Evolutionary conservation across 805 yeast genomes (phyloP), one percentile per base, ranked within the genome.

Genomic region (Kluyveromyces nonfermentans): DNA sequence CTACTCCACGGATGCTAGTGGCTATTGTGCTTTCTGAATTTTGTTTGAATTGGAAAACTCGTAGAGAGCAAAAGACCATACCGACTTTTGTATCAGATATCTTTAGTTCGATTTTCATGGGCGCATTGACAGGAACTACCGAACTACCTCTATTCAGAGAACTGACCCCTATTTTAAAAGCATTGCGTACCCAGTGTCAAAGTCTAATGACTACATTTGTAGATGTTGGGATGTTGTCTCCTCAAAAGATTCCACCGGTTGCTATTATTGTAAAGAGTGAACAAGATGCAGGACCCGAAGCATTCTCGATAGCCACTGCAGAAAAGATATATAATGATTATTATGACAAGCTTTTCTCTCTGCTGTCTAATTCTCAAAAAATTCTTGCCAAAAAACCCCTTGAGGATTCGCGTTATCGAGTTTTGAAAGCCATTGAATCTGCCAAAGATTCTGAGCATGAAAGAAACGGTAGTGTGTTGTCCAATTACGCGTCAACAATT

Each of bases 191-290:
- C 0, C 89, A 88, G 46, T 87, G 96, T 60, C 78, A 85, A 53
- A 87, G 90, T 41, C 64, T 93, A 42, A 75, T 88, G 50, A 79
- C 82, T 43, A 78, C 87, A 1, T 85, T 93, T 62, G 75, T 80
- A 33, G 87, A 82, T 40, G 75, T 72, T 28, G 96, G 90, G 4
- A 83, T 82, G 60, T 62, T 90, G 17, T 72, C 90, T 1, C 74
- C 78, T 10, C 69, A 74, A 17, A 82, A 81, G 57, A 61, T 87
- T 5, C 97, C 97, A 0, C 84, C 80, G 43, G 62, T 93, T 16
- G 93, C 98, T 0, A 80, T 88, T 5, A 79, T 89, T 8, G 96
- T 90, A 4, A 90, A 88, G 62, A 98, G 98, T 31, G 97, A 93
- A 58, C 71, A 78, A 1, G 95, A 85, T 47, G 95, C 97, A 2